phyloP scores from a whole-genome alignment of 2,329 filamentous ascomycete genomes.

The Botryotinia narcissicola region DNA sequence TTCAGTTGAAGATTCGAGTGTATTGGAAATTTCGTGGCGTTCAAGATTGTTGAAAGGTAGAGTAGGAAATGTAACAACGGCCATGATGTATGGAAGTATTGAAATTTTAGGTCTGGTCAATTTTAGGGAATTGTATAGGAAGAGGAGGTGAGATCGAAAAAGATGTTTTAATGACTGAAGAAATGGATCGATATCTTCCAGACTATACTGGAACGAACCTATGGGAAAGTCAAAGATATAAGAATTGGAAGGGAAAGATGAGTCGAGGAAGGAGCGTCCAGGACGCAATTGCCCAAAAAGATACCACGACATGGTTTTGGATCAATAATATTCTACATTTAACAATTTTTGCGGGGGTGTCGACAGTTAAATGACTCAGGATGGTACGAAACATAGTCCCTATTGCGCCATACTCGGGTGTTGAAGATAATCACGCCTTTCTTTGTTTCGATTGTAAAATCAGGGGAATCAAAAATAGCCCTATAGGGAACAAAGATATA shows the following conservation, averaged over 20 bases:
- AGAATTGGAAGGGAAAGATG: not conserved
- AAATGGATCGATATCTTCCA: not conserved
- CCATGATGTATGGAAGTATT: slow-evolving; percentile 17
- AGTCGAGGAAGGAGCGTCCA: slow-evolving; percentile 10
- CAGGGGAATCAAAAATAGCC: not conserved
- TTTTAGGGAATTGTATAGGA: not conserved
- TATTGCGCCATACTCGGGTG: slow-evolving; percentile 21
- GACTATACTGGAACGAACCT: not conserved
- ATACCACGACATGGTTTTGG: slow-evolving; percentile 8
- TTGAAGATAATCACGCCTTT: slow-evolving; percentile 17
- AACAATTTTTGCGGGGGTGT: not conserved
- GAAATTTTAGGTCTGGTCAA: not conserved
- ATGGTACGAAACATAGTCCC: slow-evolving; percentile 10
- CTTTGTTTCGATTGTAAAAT: slow-evolving; percentile 18
- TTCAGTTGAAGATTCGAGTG: not conserved
- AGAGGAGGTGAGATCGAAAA: not conserved
- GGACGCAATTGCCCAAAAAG: slow-evolving; percentile 10
- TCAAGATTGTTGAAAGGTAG: slow-evolving; percentile 11
- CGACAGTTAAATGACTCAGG: slow-evolving; percentile 9
- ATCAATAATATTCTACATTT: not conserved
- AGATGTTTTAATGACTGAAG: not conserved
- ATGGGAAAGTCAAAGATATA: slow-evolving; percentile 7
- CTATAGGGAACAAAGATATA: not conserved
- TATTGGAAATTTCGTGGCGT: not conserved
- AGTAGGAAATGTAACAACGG: slow-evolving; percentile 22